Percentiles rank a stretch among this genome's conserved stretches.
Evolutionary conservation across 78 protist genomes (phyloP).

Genomic region (Monosiga brevicollis): DNA sequence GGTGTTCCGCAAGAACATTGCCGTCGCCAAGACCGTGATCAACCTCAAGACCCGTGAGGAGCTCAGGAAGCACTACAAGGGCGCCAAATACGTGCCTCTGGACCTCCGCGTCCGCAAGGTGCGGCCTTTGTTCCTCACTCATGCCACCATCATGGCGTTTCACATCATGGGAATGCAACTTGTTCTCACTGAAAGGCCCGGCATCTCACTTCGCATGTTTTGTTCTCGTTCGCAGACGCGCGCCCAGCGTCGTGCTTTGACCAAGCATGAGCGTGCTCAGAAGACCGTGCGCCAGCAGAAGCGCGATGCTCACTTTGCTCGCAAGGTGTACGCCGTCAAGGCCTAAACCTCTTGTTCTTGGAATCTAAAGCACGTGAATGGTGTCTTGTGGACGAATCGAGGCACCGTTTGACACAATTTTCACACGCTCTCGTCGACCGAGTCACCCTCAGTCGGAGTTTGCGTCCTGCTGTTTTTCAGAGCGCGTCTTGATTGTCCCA

Average conservation of each 20-base stretch:
- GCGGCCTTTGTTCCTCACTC: not conserved
- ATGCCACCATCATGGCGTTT: not conserved
- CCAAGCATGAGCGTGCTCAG: not conserved
- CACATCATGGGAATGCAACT: not conserved
- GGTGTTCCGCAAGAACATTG: conserved; percentile 43
- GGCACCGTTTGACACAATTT: too few species aligned
- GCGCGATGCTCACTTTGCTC: conserved; percentile 30
- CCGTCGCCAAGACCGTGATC: conserved; percentile 47
- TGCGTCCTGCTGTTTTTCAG: too few species aligned
- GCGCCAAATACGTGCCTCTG: conserved; percentile 7
- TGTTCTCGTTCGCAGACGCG: conserved; percentile 43
- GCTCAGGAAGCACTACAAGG: conserved; percentile 14
- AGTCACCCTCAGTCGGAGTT: too few species aligned
- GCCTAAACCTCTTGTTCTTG: too few species aligned
- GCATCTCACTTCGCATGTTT: not conserved
- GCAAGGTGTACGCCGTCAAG: conserved; percentile 49
- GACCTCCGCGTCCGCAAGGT: not conserved
- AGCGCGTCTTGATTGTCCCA: too few species aligned
- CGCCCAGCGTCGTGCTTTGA: conserved; percentile 40
- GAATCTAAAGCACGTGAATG: too few species aligned
- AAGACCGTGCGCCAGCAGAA: conserved; percentile 18
- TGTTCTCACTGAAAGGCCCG: not conserved
- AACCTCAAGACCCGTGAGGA: conserved; percentile 22
- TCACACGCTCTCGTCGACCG: too few species aligned
- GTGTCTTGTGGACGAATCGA: too few species aligned